Percentiles rank a stretch among this genome's conserved stretches.
phyloP scores from a whole-genome alignment of 371 early-diverging fungal species.

The Encephalitozoon intestinalis region DNA sequence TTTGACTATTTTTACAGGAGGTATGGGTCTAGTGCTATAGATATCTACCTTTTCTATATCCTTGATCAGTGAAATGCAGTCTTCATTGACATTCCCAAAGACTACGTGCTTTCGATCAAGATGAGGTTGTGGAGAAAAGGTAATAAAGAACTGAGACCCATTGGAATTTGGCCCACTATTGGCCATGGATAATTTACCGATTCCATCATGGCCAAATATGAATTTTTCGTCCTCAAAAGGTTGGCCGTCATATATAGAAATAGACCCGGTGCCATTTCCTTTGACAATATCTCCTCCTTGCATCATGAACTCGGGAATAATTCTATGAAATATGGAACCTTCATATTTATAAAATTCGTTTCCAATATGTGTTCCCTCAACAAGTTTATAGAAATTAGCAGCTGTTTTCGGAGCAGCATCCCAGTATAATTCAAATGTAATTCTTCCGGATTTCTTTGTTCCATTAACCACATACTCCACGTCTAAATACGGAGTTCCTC shows the following conservation, averaged over 20 bases:
- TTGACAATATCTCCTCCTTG: conserved; percentile 91
- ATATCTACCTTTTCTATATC: conserved; percentile 66
- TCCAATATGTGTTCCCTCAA: not conserved
- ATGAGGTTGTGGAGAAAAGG: conserved; percentile 76
- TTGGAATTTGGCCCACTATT: conserved; percentile 87
- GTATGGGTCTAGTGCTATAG: conserved; percentile 63
- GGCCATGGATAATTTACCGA: conserved; percentile 88
- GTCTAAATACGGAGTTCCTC: not conserved
- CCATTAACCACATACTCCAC: not conserved
- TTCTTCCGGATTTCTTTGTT: not conserved
- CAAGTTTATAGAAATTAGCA: conserved; percentile 64
- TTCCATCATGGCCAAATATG: conserved; percentile 68
- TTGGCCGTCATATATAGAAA: conserved; percentile 77
- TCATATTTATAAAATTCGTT: conserved; percentile 69
- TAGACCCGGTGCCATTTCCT: conserved; percentile 85
- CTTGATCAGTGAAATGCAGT: conserved; percentile 73
- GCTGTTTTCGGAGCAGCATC: conserved; percentile 68
- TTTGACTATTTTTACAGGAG: conserved; percentile 12
- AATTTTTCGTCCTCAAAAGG: conserved; percentile 83
- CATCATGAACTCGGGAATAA: conserved; percentile 83
- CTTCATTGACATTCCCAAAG: conserved; percentile 83
- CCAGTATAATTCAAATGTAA: conserved; percentile 62
- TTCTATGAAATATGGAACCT: conserved; percentile 76
- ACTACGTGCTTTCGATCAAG: conserved; percentile 88
- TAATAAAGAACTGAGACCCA: conserved; percentile 96